Evolutionary conservation across 176 grass and related monocot genomes (phyloP).

Genomic region (Pontederia crassipes): DNA sequence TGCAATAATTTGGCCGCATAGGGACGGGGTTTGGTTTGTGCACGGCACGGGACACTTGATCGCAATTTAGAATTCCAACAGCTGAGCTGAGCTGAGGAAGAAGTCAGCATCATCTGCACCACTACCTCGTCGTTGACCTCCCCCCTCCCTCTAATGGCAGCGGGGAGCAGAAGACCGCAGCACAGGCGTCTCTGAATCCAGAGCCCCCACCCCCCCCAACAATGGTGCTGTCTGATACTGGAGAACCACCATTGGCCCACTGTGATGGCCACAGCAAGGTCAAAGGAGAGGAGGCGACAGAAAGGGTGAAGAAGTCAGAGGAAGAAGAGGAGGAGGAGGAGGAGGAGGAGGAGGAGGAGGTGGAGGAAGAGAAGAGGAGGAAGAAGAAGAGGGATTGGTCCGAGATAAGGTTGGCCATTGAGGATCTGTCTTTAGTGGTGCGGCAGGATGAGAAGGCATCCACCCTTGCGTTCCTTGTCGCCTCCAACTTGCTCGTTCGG

Average conservation of each 20-base stretch:
- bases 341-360: conserved; percentile 9
- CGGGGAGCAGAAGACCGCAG: no score
- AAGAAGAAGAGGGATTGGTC: conserved; percentile 17
- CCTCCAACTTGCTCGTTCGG: conserved; percentile 48
- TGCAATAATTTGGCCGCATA: neutral
- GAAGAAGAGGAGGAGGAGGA: neutral
- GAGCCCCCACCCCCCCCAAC: no score
- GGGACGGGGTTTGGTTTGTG: neutral
- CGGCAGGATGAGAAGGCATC: conserved; percentile 14
- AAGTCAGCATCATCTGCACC: neutral
- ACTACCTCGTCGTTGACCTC: no score
- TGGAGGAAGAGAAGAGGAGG: neutral
- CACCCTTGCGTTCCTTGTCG: conserved; percentile 48
- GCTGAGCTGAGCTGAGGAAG: neutral
- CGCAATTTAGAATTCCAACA: neutral
- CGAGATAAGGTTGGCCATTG: conserved; percentile 58
- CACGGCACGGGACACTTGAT: neutral
- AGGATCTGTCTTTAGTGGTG: conserved; percentile 44
- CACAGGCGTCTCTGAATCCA: no score
- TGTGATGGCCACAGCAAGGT: neutral
- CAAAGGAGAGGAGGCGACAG: neutral
- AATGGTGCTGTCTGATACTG: no score
- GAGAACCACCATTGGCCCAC: neutral
- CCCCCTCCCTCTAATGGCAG: no score
- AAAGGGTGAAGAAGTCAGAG: neutral